Evolutionary conservation across 371 early-diverging fungal genomes (phyloP), one percentile per base, ranked within the genome.

Genomic region (Apophysomyces sp.): DNA sequence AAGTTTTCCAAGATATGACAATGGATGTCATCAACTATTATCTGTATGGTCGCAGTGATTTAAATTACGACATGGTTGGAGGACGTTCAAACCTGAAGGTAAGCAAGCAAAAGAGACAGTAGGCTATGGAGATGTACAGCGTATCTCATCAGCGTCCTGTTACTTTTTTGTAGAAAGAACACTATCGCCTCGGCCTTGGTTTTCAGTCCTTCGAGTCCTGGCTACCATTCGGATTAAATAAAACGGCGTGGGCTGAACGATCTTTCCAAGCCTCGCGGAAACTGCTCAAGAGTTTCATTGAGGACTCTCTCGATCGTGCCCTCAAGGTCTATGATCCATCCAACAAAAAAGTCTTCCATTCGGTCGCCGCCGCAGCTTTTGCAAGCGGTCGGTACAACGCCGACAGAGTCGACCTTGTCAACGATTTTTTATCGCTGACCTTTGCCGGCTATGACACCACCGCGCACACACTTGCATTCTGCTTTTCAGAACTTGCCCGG

Each of bases 381-480:
- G 74, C 76, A 2, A 77, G 77, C 36, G 76, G 77, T 5, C 41
- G 60, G 26, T 81, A 77, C 16, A 57, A 51, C 21, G 58, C 41
- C 1, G 68, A 74, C 13, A 36, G 65, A 0, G 52, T 63, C 0
- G 78, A 74, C 11, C 58, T 78, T 1, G 56, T 81, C 40, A 81
- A 76, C 27, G 78, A 78, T 51, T 52, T 81, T 12, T 55, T 78
- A 8, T 68, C 75, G 0, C 55, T 81, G 2, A 78, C 78, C 0
- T 81, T 78, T 72, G 82, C 82, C 24, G 82, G 78, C 2, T 73
- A 78, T 39, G 78, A 78, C 31, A 78, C 82, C 1, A 78, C 78
- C 2, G 78, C 82, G 0, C 82, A 78, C 55, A 81, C 82, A 1
- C 40, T 78, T 15, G 65, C 82, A 0, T 81, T 81, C 62, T 52